These are phyloP conservation scores for Parastagonospora nodorum DNA, from an alignment of 2,329 filamentous ascomycete genomes.

Conservation along the genomic window DNA sequence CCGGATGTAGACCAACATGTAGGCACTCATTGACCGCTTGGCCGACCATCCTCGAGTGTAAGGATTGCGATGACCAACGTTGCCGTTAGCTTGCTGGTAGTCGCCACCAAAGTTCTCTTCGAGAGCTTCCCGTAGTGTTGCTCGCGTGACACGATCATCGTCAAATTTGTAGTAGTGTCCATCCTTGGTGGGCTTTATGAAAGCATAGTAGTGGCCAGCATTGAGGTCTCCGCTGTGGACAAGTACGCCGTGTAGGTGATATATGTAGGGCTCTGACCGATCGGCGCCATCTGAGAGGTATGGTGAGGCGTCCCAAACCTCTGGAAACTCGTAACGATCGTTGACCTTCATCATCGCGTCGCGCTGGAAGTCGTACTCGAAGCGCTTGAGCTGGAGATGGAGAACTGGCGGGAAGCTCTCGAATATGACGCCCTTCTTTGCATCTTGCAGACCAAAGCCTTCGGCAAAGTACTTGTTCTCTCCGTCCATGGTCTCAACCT, in stretches of 20 bases:
- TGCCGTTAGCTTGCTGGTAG: conserved; percentile 66
- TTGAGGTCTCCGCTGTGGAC: conserved; percentile 97
- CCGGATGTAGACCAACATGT: conserved; percentile 98
- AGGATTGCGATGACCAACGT: conserved; percentile 64
- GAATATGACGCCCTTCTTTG: conserved; percentile 97
- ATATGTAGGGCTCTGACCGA: conserved; percentile 84
- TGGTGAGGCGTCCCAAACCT: conserved; percentile 80
- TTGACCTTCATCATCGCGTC: conserved; percentile 99
- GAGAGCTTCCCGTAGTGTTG: conserved; percentile 85
- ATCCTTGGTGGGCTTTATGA: conserved; percentile 86
- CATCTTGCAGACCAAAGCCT: conserved; percentile 90
- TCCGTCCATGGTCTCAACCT: conserved; percentile 94
- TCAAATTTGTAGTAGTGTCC: conserved; percentile 97
- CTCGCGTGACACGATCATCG: conserved; percentile 94
- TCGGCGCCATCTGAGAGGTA: conserved; percentile 88
- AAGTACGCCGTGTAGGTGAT: conserved; percentile 91
- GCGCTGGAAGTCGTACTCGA: conserved; percentile 95
- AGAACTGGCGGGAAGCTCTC: conserved; percentile 92
- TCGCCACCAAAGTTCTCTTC: conserved; percentile 98
- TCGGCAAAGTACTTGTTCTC: conserved; percentile 99
- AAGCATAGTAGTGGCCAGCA: conserved; percentile 97
- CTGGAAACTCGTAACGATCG: conserved; percentile 87
- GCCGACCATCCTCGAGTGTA: conserved; percentile 68
- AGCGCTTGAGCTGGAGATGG: conserved; percentile 93
- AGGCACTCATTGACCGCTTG: conserved; percentile 81